Evolutionary conservation across 139 green algal species (phyloP), one percentile per base, ranked within the genome.

Genomic region (Micractinium conductrix): DNA sequence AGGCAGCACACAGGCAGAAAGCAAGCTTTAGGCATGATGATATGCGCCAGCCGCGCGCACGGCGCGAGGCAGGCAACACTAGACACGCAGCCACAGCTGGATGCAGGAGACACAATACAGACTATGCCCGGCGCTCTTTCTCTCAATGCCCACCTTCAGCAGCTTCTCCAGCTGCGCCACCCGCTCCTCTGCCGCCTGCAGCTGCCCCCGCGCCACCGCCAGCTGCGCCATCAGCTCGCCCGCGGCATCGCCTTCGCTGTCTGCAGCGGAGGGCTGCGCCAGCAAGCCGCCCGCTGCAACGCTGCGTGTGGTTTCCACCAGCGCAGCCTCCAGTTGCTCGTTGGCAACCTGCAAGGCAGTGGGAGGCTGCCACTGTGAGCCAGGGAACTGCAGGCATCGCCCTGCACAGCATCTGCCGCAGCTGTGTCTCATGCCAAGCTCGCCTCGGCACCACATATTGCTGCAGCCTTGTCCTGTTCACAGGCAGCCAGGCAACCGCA

Each of bases 161-260:
- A 71, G 76, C 38, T 73, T 72, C n/a, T 80, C 44, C 37, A 83
- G 76, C 67, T 74, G 70, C 38, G 78, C 81, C 44, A 85, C 72
- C 38, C 63, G 78, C 67, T 87, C 81, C 48, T 87, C 74, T 22
- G 81, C 81, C 16, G 53, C 86, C 75, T 81, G 68, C 80, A 85
- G 45, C 62, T 43, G 33, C 2, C 45, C 74, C 17, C 21, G 35
- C 6, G 69, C 38, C 26, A 81, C 26, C 12, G 60, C 50, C 33
- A 89, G 79, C 72, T 76, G 4, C 14, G 82, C 85, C 5, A 43
- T 30, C 40, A 88, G 74, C 43, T 78, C 74, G 4, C 14, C 75
- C 30, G 72, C 30, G 4, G 38, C 37, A 9, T 68, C 78, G 1
- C 2, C 63, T 8, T 75, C 55, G 12, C 37, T 63, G 44, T 21